phyloP scores from a whole-genome alignment of 2,329 filamentous ascomycete species.

The Aspergillus hortae region DNA sequence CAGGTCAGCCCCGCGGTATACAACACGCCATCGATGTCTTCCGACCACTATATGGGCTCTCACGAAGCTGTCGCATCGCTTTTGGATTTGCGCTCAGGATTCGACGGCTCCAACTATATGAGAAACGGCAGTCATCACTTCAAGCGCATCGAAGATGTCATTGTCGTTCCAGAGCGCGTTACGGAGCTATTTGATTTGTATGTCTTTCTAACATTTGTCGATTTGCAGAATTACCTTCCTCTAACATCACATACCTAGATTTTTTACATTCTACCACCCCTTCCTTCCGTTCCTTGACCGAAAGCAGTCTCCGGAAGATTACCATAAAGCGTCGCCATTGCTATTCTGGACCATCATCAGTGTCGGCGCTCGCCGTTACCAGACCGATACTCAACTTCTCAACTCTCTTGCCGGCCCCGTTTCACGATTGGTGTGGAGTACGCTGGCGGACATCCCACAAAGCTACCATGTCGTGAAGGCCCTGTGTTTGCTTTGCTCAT shows the following conservation, averaged over 20 bases:
- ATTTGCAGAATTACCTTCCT: background rate
- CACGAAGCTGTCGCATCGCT: slow-evolving; percentile 51
- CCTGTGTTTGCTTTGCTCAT: slow-evolving; percentile 60
- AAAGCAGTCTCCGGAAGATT: slow-evolving; percentile 52
- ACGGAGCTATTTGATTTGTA: slow-evolving; percentile 46
- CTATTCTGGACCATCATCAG: slow-evolving; percentile 67
- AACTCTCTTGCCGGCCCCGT: slow-evolving; percentile 51
- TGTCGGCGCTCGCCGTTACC: slow-evolving; percentile 59
- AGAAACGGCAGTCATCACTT: slow-evolving; percentile 49
- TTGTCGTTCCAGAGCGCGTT: slow-evolving; percentile 41
- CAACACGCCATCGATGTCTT: slow-evolving; percentile 34
- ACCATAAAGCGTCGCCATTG: slow-evolving; percentile 57
- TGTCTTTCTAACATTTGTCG: slow-evolving; percentile 13
- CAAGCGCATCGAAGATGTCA: slow-evolving; percentile 53
- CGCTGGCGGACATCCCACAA: slow-evolving; percentile 58
- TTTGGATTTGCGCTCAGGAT: slow-evolving; percentile 47
- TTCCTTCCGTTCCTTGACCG: slow-evolving; percentile 62
- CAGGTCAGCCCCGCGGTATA: slow-evolving; percentile 33
- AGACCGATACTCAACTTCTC: slow-evolving; percentile 52
- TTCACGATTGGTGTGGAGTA: slow-evolving; percentile 59
- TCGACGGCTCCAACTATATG: slow-evolving; percentile 40
- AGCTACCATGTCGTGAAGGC: slow-evolving; percentile 64
- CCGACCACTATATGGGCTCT: slow-evolving; percentile 44
- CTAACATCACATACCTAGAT: slow-evolving; percentile 44
- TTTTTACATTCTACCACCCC: slow-evolving; percentile 62